Conservation (phyloP, 2,329 filamentous ascomycete genomes). For the Claviceps pazoutovae region DNA sequence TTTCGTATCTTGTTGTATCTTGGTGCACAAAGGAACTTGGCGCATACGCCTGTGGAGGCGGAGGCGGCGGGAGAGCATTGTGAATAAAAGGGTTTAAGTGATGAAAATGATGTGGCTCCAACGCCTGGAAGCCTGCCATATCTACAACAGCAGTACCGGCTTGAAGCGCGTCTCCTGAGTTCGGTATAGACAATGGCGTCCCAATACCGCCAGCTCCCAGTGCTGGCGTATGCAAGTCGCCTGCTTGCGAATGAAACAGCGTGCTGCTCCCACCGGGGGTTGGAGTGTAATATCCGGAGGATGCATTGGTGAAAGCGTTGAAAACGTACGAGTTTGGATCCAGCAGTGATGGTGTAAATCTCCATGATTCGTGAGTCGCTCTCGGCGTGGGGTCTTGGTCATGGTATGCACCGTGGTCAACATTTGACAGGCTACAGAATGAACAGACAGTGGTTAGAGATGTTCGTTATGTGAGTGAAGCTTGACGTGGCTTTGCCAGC, state of each 20-base stretch:
- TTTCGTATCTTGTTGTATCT: conserved; percentile 64
- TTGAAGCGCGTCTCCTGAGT: conserved; percentile 51
- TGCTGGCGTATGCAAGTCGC: conserved; percentile 74
- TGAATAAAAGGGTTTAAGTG: conserved; percentile 62
- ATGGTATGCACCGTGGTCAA: conserved; percentile 27
- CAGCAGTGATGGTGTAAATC: conserved; percentile 77
- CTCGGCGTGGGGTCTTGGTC: conserved; percentile 75
- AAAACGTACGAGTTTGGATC: conserved; percentile 78
- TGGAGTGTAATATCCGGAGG: conserved; percentile 75
- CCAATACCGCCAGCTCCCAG: conserved; percentile 61
- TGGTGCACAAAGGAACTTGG: conserved; percentile 71
- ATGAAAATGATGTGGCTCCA: conserved; percentile 45
- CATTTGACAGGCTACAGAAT: conserved; percentile 10
- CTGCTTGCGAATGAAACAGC: conserved; percentile 69
- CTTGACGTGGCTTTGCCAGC: neutral
- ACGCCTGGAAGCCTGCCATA: conserved; percentile 52
- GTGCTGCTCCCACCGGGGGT: conserved; percentile 71
- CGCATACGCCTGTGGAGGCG: conserved; percentile 46
- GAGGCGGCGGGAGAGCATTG: conserved; percentile 38
- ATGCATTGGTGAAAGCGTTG: conserved; percentile 62
- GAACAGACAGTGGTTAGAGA: neutral
- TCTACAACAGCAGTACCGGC: conserved; percentile 45
- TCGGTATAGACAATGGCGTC: conserved; percentile 68
- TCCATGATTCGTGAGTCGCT: conserved; percentile 67
- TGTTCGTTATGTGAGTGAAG: neutral